Base-by-base conservation (phyloP, 1,284 basidiomycete species). In the Bondarzewia mesenterica region DNA sequence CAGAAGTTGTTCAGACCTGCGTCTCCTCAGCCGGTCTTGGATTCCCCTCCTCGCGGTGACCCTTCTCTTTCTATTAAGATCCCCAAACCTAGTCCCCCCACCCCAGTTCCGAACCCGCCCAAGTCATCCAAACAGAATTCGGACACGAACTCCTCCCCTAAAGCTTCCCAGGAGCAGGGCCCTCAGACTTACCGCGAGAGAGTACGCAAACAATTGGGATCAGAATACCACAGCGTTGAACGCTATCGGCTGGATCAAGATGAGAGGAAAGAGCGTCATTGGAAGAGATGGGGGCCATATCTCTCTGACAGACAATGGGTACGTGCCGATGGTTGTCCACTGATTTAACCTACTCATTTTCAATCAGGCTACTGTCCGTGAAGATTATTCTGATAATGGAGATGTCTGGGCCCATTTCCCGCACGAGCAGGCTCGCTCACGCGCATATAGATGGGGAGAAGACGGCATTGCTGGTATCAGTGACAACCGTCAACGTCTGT, bases 281-380 rank as follows among this genome's bases (percentile, higher is more conserved):
- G 95, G 95, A 97, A 97, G 70, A 78, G 91, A 58, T 98, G 95
- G 95, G 95, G 95, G 23, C 95, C 95, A 15, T 98, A 98, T 71
- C 77, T 99, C 52, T 88, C 86, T 54, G 95, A 99, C 70, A 78
- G 95, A 52, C 95, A 98, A 76, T 99, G 95, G 95, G 93, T 90
- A 56, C 58, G 84, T 76, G 8, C 14, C 4, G 15, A 8, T 23
- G 27, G 18, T 16, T 25, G 32, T 46, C 18, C 26, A 35, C 32
- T n/a, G 32, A 35, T 35, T 8, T 8, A n/a, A n/a, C n/a, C n/a
- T n/a, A n/a, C n/a, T n/a, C n/a, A n/a, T 40, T 18, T 25, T 20
- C 21, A 35, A 23, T 4, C 55, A 94, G 92, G 93, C 93, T 26
- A 97, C 94, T 20, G 95, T 99, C 36, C 85, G 95, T 54, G 95